Conservation (phyloP, 257 asterid genomes). For the Fraxinus excelsior region DNA sequence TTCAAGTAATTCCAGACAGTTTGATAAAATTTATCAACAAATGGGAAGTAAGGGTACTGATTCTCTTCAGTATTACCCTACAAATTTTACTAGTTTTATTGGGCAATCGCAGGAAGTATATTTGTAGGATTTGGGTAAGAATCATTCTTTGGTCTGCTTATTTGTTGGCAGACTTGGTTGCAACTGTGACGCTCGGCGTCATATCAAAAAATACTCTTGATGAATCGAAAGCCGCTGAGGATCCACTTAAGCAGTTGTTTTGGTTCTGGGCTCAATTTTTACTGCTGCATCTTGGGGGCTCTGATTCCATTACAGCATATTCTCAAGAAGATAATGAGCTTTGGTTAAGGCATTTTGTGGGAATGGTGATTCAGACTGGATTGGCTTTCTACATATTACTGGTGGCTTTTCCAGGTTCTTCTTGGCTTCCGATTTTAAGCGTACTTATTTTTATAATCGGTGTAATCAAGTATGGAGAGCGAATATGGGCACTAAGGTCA, state of each 20-base stretch:
- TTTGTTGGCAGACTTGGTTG: slow-evolving; percentile 52
- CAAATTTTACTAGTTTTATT: slow-evolving; percentile 36
- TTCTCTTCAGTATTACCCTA: slow-evolving; percentile 40
- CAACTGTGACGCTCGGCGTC: slow-evolving; percentile 45
- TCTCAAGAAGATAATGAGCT: slow-evolving; percentile 61
- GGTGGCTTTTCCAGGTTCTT: slow-evolving; percentile 36
- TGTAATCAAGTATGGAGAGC: slow-evolving; percentile 46
- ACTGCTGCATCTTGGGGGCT: slow-evolving; percentile 58
- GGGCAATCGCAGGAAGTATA: slow-evolving; percentile 47
- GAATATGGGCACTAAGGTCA: slow-evolving; percentile 38
- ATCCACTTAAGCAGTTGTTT: slow-evolving; percentile 25
- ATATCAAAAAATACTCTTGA: slow-evolving; percentile 43
- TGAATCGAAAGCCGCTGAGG: background rate
- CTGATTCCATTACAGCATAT: slow-evolving; percentile 63
- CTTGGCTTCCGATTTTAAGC: slow-evolving; percentile 37
- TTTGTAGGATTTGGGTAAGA: slow-evolving; percentile 40
- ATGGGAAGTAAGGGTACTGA: slow-evolving; percentile 44
- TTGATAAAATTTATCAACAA: slow-evolving; percentile 27
- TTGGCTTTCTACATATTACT: slow-evolving; percentile 41
- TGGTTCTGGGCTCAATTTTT: slow-evolving; percentile 63
- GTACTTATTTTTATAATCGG: slow-evolving; percentile 33
- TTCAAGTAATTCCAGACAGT: slow-evolving; percentile 26
- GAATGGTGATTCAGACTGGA: slow-evolving; percentile 40
- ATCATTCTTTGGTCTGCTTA: slow-evolving; percentile 48
- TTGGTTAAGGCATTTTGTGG: slow-evolving; percentile 55